Evolutionary conservation across 495 filamentous ascomycete species (phyloP), one percentile per base, ranked within the genome.

Genomic region (Trichoderma erinaceum): DNA sequence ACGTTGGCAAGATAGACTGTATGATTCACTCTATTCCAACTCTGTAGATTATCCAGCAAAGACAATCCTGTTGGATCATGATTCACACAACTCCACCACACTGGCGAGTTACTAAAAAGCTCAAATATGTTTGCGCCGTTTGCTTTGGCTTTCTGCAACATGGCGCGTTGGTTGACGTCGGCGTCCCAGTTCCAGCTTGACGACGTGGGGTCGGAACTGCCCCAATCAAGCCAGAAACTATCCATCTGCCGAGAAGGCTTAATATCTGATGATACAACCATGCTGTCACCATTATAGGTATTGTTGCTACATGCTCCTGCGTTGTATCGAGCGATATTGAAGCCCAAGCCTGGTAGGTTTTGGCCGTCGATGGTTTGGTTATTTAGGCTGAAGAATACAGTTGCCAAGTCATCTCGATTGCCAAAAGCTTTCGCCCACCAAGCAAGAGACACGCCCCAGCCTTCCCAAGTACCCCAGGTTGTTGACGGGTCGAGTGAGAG

Each of bases 351-450:
- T 0, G 75, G 78, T 3, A 80, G 46, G 10, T 70, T 69, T 12
- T 70, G 41, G 16, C 70, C 71, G 61, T 73, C 72, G 44, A 70
- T 68, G n/a, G 58, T 68, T 6, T 66, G 67, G 18, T 69, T 67
- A 23, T 71, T 68, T 7, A 70, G 68, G 1, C 71, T 75, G 72
- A 79, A 79, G 69, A 79, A 79, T 41, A 75, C 71, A 52, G 74
- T 68, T 23, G 78, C 78, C 11, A 80, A 64, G 65, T 79, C 78
- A 56, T 77, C 71, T 16, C 73, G 69, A 16, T 68, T 67, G 18
- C 78, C 78, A 44, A 80, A 79, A 12, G 75, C 74, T 16, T 56
- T 67, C 13, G 75, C 78, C 78, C 78, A 80, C 78, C 78, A 80
- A 32, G 78, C 77, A 7, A 79, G 70, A 23, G 78, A 79, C 1